Evolutionary conservation across 306 rosid species (phyloP).

Genomic region (Amphicarpaea edgeworthii): DNA sequence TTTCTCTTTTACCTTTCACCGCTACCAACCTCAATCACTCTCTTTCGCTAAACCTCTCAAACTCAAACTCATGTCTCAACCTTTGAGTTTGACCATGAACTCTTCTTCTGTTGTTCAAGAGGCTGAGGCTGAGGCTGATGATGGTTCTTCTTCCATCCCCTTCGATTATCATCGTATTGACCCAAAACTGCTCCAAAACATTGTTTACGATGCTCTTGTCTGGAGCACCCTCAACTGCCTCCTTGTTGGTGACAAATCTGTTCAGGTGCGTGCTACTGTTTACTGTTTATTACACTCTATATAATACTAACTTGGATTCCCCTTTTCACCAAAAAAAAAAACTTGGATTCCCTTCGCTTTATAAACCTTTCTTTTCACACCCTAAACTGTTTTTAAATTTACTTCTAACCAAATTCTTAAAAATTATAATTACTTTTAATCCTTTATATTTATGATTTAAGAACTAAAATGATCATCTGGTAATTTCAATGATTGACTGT

Average conservation of each 20-base stretch:
- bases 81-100: not conserved
- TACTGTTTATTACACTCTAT: too few relatives aligned
- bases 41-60: not conserved
- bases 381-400: not conserved
- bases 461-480: not conserved
- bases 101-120: not conserved
- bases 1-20: not conserved
- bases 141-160: not conserved
- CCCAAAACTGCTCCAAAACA: conserved; percentile 56
- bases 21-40: not conserved
- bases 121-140: too few relatives aligned
- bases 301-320: too few relatives aligned
- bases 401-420: not conserved
- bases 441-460: not conserved
- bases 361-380: not conserved
- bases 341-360: not conserved
- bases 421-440: not conserved
- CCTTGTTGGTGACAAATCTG: conserved; percentile 76
- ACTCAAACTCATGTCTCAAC: conserved; percentile 46
- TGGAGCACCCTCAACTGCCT: conserved; percentile 95
- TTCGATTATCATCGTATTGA: conserved; percentile 62
- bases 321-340: too few relatives aligned
- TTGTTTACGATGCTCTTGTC: conserved; percentile 85
- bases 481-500: conserved; percentile 15
- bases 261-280: too few relatives aligned